These are phyloP conservation scores for Vanderwaltozyma polyspora DNA, from an alignment of 805 yeast genomes.

Conservation along the genomic window DNA sequence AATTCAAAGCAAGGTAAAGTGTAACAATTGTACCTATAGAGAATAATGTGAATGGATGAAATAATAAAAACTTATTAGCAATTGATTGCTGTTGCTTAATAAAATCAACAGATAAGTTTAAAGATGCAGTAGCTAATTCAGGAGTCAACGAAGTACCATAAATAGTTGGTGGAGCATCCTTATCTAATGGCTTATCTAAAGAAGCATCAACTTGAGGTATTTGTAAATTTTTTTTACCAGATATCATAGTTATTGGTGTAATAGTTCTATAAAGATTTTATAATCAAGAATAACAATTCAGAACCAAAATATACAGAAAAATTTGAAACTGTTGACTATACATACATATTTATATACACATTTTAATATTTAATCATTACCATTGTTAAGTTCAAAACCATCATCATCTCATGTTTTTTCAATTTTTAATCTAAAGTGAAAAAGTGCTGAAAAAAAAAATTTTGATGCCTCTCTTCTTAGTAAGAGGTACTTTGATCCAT, in stretches of 20 bases:
- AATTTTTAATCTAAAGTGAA: no score
- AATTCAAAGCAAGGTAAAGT: conserved; percentile 14
- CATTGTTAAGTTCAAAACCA: no score
- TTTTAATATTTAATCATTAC: no score
- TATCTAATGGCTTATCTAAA: conserved; percentile 45
- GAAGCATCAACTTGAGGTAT: conserved; percentile 39
- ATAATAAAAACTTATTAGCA: conserved; percentile 35
- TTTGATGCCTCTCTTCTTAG: no score
- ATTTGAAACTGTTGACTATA: no score
- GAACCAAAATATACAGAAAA: no score
- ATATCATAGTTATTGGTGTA: background rate
- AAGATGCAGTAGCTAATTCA: conserved; percentile 45
- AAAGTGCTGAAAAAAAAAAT: no score
- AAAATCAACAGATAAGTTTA: conserved; percentile 55
- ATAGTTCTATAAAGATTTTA: no score
- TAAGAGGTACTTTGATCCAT: no score
- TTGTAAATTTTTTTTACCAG: conserved; percentile 2
- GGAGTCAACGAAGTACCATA: conserved; percentile 41
- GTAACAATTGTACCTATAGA: conserved; percentile 11
- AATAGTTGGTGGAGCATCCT: conserved; percentile 41
- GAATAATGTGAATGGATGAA: conserved; percentile 34
- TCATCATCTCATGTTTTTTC: no score
- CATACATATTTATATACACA: no score
- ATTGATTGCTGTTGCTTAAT: conserved; percentile 35
- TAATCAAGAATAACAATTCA: no score